Conservation (phyloP, 1,284 basidiomycete species). For the Neotropicomus parvogracilis region DNA sequence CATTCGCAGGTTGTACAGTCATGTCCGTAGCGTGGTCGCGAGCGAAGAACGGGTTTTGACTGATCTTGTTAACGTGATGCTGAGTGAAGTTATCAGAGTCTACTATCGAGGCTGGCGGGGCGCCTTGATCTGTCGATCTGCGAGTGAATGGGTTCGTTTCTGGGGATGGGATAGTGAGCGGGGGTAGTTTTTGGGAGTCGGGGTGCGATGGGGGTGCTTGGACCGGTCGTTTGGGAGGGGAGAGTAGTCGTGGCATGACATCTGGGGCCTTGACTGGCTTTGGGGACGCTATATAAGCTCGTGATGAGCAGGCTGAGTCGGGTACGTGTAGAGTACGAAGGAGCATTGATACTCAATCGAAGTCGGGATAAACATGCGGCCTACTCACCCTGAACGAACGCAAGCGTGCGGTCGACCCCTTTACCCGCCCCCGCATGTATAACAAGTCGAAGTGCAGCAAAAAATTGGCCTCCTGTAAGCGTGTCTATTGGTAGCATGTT, state of each 20-base stretch:
- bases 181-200: constrained; percentile 19
- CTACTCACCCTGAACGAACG: constrained; percentile 65
- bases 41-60: constrained; percentile 34
- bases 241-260: constrained; percentile 8
- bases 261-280: constrained; percentile 9
- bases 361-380: not conserved
- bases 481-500: constrained; percentile 47
- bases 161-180: constrained; percentile 4
- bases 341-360: not conserved
- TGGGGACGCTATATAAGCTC: constrained; percentile 19
- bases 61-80: constrained; percentile 24
- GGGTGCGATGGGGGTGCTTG: constrained; percentile 25
- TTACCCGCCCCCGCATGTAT: constrained; percentile 59
- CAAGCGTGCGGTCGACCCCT: constrained; percentile 55
- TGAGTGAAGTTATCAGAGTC: constrained; percentile 21
- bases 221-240: constrained; percentile 21
- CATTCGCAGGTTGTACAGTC: not conserved
- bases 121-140: constrained; percentile 19
- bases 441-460: constrained; percentile 64
- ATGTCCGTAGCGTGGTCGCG: constrained; percentile 21
- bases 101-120: not conserved
- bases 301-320: constrained; percentile 9
- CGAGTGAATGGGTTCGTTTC: constrained; percentile 31
- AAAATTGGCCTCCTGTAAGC: constrained; percentile 68
- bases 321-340: not conserved